Conservation (phyloP, 202 grass and related monocot genomes). For the Zizania palustris region DNA sequence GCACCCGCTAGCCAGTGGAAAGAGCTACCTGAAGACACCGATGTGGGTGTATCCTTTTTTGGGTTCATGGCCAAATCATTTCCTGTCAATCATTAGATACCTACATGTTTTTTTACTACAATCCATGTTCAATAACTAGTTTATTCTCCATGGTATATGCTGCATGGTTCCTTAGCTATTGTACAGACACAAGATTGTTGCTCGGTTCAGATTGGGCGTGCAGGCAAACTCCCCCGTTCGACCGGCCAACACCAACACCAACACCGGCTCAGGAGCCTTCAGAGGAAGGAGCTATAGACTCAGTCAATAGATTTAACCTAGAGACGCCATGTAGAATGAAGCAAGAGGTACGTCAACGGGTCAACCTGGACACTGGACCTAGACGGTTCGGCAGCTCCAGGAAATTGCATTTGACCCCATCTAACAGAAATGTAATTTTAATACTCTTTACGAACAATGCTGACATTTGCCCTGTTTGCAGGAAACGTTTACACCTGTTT, state of each 20-base stretch:
- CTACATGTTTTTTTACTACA: background rate
- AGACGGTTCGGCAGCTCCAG: background rate
- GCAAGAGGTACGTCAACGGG: background rate
- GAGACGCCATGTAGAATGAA: constrained; percentile 32
- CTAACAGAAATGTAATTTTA: constrained; percentile 14
- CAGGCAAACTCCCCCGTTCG: constrained; percentile 55
- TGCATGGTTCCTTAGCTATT: constrained; percentile 40
- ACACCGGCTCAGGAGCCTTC: constrained; percentile 49
- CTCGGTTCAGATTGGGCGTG: constrained; percentile 55
- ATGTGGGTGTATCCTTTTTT: constrained; percentile 93
- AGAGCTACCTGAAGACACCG: constrained; percentile 82
- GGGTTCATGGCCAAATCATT: constrained; percentile 26
- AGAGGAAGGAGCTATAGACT: constrained; percentile 85
- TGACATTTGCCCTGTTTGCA: background rate
- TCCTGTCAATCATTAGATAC: background rate
- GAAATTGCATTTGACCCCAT: background rate
- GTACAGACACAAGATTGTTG: constrained; percentile 84
- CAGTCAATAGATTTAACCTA: constrained; percentile 49
- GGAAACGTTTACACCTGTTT: background rate
- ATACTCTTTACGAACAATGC: background rate
- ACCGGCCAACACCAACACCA: constrained; percentile 17
- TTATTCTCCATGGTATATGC: constrained; percentile 1
- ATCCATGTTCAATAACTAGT: background rate
- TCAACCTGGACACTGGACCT: constrained; percentile 15
- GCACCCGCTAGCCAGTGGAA: constrained; percentile 71